Base-by-base conservation (phyloP, 2,329 filamentous ascomycete species). In the Epichloe brachyelytri region DNA sequence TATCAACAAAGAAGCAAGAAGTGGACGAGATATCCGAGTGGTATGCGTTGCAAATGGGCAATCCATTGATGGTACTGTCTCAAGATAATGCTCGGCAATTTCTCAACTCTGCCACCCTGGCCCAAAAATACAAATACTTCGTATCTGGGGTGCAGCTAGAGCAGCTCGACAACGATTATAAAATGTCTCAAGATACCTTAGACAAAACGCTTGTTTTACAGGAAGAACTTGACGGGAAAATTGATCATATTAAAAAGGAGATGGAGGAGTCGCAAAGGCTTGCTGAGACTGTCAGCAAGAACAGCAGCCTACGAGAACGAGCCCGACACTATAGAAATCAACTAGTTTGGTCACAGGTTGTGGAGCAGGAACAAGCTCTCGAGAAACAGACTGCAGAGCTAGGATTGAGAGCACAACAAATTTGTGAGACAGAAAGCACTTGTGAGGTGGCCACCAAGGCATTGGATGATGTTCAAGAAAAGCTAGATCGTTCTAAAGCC, bases 71-170 rank as follows among this genome's bases (percentile, higher is more conserved):
- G 53, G 86, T 97, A 6, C 75, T 98, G 17, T 95, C 90, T 0
- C 93, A 98, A 66, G 93, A 98, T 63, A 89, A 90, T 67, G 93
- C 93, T 11, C 82, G 93, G 11, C 86, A 95, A 53, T 98, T 98
- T 60, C 76, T 98, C 43, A 95, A 91, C 62, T 80, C 83, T 37
- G 91, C 93, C 12, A 86, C 82, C 2, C 80, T 89, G 0, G 72
- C 79, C 3, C 83, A 91, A 54, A 98, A 98, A 65, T 98, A 97
- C 74, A 93, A 88, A 58, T 96, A 96, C 62, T 98, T 98, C 63
- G 79, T 95, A 54, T 88, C 90, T 59, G 93, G 93, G 26, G 94
- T 95, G 0, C 90, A 97, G 60, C 78, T 98, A 1, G 88, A 97
- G 64, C 85, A 91, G 59, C 76, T 98, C 10, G 88, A 95, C 63